Evolutionary conservation across 192 early-diverging fungal genomes (phyloP).

Genomic region (Mortierella hygrophila): DNA sequence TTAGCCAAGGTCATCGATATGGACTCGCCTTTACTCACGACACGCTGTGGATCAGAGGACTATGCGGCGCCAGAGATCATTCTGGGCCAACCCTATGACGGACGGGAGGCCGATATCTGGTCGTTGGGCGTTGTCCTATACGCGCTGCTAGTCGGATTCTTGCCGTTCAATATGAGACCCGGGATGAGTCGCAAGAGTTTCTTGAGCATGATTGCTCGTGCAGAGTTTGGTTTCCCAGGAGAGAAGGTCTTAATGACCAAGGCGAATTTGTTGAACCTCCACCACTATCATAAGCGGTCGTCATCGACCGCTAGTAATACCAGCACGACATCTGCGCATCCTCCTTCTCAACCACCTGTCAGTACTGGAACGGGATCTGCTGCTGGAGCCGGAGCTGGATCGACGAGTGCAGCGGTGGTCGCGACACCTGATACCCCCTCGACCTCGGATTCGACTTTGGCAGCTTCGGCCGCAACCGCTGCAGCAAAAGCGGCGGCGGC

Average conservation of each 20-base stretch:
- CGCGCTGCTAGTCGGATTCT: slow-evolving; percentile 75
- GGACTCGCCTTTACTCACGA: slow-evolving; percentile 57
- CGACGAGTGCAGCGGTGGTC: neutral
- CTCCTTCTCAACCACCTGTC: neutral
- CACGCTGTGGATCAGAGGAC: slow-evolving; percentile 81
- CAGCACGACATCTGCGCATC: neutral
- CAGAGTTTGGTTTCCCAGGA: slow-evolving; percentile 73
- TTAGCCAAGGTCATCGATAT: slow-evolving; percentile 66
- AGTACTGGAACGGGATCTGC: neutral
- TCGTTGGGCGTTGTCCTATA: slow-evolving; percentile 84
- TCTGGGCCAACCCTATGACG: slow-evolving; percentile 73
- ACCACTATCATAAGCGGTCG: slow-evolving; percentile 8
- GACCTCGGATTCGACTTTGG: neutral
- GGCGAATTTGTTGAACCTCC: slow-evolving; percentile 24
- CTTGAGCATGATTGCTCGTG: slow-evolving; percentile 72
- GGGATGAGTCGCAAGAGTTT: slow-evolving; percentile 63
- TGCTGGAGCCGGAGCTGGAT: neutral
- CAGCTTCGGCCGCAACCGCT: neutral
- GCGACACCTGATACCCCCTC: neutral
- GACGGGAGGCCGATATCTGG: slow-evolving; percentile 83
- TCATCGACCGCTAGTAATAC: slow-evolving; percentile 16
- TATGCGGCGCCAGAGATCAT: slow-evolving; percentile 85
- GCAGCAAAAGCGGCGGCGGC: neutral
- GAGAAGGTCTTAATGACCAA: slow-evolving; percentile 34
- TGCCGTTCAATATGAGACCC: slow-evolving; percentile 82